phyloP scores from a whole-genome alignment of 176 grass and related monocot species.

The Carex pumila region DNA sequence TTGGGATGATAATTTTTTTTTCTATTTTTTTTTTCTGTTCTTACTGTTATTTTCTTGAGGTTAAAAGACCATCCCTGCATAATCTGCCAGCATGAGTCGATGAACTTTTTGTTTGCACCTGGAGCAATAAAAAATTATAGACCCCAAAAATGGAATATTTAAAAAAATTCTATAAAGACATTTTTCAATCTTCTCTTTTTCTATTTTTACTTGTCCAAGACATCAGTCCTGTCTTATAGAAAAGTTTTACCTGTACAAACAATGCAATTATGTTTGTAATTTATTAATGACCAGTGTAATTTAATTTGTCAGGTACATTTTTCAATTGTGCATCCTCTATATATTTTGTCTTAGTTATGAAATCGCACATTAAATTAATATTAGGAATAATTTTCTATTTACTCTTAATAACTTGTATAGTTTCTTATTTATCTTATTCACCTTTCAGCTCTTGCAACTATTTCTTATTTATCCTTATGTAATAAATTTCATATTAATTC shows the following conservation, averaged over 20 bases:
- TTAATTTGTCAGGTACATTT: too few relatives aligned
- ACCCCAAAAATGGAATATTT: background rate
- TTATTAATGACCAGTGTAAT: too few relatives aligned
- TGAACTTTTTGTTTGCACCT: background rate
- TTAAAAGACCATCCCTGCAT: background rate
- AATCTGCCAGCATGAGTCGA: background rate
- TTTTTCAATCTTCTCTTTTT: background rate
- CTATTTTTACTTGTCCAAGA: background rate
- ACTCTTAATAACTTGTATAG: too few relatives aligned
- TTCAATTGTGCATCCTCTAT: too few relatives aligned
- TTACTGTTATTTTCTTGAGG: conserved; percentile 10
- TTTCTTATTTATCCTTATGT: too few relatives aligned
- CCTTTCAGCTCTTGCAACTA: too few relatives aligned
- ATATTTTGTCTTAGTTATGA: too few relatives aligned
- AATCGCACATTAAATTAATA: too few relatives aligned
- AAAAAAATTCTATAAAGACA: background rate
- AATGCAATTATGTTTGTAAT: background rate
- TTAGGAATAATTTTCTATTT: too few relatives aligned
- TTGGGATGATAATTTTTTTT: background rate
- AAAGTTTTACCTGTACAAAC: background rate
- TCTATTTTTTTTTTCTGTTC: conserved; percentile 10
- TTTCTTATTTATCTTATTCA: too few relatives aligned
- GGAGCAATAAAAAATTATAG: background rate
- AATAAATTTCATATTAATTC: too few relatives aligned
- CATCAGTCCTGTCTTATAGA: background rate